A percentile compares a stretch with the other conserved stretches of the same genome.
Conservation (phyloP, 192 early-diverging fungal species). For the Mortierella hygrophila region DNA sequence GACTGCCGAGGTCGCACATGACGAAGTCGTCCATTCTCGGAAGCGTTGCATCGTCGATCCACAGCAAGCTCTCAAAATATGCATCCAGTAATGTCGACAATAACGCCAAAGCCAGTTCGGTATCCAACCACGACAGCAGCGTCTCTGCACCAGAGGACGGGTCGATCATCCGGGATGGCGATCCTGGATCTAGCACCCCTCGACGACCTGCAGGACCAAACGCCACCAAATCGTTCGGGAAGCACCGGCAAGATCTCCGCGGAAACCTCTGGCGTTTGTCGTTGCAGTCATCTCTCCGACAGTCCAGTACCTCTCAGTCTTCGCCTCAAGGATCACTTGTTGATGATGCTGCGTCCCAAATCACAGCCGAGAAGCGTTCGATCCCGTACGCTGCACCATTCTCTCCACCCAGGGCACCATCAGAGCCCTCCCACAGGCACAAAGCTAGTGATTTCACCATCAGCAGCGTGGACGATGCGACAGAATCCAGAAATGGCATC, state of each 20-base stretch:
- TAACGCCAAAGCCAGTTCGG: neutral
- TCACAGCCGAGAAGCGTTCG: neutral
- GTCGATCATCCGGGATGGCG: neutral
- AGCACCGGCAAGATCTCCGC: constrained; percentile 20
- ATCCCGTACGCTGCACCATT: neutral
- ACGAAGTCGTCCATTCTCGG: constrained; percentile 5
- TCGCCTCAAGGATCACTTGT: constrained; percentile 12
- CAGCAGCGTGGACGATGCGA: constrained; percentile 4
- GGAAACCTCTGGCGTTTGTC: constrained; percentile 33
- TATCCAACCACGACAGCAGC: neutral
- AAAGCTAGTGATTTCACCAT: neutral
- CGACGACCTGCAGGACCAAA: neutral
- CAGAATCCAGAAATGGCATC: neutral
- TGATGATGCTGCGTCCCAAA: neutral
- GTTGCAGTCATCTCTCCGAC: constrained; percentile 20
- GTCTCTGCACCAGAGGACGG: neutral
- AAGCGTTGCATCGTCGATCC: constrained; percentile 25
- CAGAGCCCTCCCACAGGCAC: constrained; percentile 6
- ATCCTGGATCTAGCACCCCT: constrained; percentile 5
- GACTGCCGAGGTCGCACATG: neutral
- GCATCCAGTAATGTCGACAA: neutral
- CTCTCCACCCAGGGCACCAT: neutral
- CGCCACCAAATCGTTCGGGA: constrained; percentile 7
- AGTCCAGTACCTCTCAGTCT: constrained; percentile 1
- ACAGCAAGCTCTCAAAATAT: constrained; percentile 17